A percentile compares a stretch with the other conserved stretches of the same genome.
phyloP scores from a whole-genome alignment of 768 basidiomycete genomes.

The Lentinus brumalis region DNA sequence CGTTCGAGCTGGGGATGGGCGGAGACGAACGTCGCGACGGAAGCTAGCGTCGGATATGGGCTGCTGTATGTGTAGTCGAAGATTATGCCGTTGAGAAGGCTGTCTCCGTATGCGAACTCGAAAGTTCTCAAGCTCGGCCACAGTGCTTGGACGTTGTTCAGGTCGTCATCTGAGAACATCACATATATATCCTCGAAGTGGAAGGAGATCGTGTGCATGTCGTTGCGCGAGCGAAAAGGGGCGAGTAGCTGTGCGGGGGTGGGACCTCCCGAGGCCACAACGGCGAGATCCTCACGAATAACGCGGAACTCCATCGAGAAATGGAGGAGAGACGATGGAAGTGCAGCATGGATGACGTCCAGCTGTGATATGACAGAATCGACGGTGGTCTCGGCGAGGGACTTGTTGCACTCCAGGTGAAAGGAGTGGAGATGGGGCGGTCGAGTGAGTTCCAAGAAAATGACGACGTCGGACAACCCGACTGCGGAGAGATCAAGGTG shows the following conservation, averaged over 20 bases:
- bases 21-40: too few relatives aligned
- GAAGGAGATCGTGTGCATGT: background rate
- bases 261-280: background rate
- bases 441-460: background rate
- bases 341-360: background rate
- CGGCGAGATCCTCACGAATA: background rate
- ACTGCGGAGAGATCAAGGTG: background rate
- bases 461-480: background rate
- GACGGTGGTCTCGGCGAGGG: background rate
- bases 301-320: background rate
- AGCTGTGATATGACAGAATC: background rate
- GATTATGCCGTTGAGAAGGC: too few relatives aligned
- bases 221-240: background rate
- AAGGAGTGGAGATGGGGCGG: background rate
- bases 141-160: background rate
- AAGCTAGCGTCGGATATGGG: too few relatives aligned
- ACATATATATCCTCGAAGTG: background rate
- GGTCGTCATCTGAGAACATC: background rate
- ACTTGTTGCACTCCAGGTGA: background rate
- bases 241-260: background rate
- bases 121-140: too few relatives aligned
- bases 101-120: too few relatives aligned
- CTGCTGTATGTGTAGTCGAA: too few relatives aligned
- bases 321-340: background rate
- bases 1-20: background rate